Evolutionary conservation across 345 rosid genomes (phyloP), one percentile per base, ranked within the genome.

Genomic region (Zanthoxylum bungeanum): DNA sequence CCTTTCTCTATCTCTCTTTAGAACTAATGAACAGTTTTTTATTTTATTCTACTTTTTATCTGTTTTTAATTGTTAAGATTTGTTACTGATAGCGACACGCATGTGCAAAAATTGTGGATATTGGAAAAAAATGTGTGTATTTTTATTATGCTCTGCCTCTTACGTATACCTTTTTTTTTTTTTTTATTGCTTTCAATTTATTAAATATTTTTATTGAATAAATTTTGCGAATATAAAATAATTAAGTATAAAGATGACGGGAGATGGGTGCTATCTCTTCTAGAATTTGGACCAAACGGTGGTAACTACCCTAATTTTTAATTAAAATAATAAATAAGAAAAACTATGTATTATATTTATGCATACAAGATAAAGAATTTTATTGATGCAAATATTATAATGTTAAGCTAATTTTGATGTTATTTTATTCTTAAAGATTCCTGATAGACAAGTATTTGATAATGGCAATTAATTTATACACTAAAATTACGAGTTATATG

Each of bases 41-140:
- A 12, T 72, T 61, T 72, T 56, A 9, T 57, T 3, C 40, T 5
- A 2, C 37, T 17, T 28, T n/a, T 5, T 22, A 31, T 58, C 40
- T 5, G 33, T 47, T 69, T 67, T 52, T 42, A 34, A 69, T 70
- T 78, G 42, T 16, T 12, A 31, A 57, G 75, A 27, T 19, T 58
- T 57, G 81, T 31, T 53, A 25, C 53, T 19, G 87, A 83, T 55
- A 67, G 81, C 73, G 87, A 77, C 80, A 72, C 77, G 46, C 89
- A 81, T 81, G 89, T 83, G 89, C 77, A 40, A 52, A 65, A 8
- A 56, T 55, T n/a, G 10, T 36, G 56, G 42, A 9, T 9, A 49
- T 11, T 1, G 21, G 27, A 36, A 10, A 51, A 6, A n/a, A n/a
- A n/a, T n/a, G 17, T 31, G 36, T 31, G 52, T 62, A 69, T 24